These are phyloP conservation scores for Cudoniella acicularis DNA, from an alignment of 495 filamentous ascomycete species.

Conservation along the genomic window DNA sequence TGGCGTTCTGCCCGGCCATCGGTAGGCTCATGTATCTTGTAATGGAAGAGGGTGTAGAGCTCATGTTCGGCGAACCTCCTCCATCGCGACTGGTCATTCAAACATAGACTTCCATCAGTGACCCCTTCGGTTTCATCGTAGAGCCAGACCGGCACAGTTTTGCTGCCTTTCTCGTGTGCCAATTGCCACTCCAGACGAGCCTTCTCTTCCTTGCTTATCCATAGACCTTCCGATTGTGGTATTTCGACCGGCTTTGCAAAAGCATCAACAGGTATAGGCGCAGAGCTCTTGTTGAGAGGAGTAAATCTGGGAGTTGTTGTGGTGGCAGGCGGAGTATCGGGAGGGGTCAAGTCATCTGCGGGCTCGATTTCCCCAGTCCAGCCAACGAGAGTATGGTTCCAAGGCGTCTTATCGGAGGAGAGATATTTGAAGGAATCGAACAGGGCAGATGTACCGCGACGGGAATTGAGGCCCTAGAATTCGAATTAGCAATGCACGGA, in stretches of 20 bases:
- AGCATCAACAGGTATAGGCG: slow-evolving; percentile 67
- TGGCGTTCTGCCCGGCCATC: slow-evolving; percentile 76
- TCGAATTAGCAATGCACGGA: slow-evolving; percentile 11
- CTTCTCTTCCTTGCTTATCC: slow-evolving; percentile 62
- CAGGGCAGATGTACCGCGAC: slow-evolving; percentile 80
- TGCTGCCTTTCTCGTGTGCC: slow-evolving; percentile 56
- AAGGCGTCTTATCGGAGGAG: slow-evolving; percentile 67
- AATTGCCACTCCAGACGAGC: slow-evolving; percentile 65
- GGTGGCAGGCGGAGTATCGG: slow-evolving; percentile 38
- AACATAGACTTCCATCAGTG: slow-evolving; percentile 54
- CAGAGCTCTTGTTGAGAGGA: slow-evolving; percentile 57
- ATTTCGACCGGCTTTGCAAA: slow-evolving; percentile 48
- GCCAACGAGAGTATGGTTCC: slow-evolving; percentile 83
- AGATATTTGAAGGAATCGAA: slow-evolving; percentile 86
- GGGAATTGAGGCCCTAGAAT: slow-evolving; percentile 62
- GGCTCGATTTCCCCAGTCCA: slow-evolving; percentile 88
- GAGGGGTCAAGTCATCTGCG: slow-evolving; percentile 37
- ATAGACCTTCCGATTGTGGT: slow-evolving; percentile 58
- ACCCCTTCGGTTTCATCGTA: slow-evolving; percentile 61
- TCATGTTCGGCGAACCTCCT: slow-evolving; percentile 84
- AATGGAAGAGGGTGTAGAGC: slow-evolving; percentile 86
- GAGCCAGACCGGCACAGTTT: slow-evolving; percentile 82
- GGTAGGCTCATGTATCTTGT: slow-evolving; percentile 83
- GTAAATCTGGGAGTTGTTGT: slow-evolving; percentile 31
- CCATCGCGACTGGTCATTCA: slow-evolving; percentile 79